These are phyloP conservation scores for Pseudoneurospora amorphoporcata DNA, from an alignment of 495 filamentous ascomycete species.

Conservation along the genomic window DNA sequence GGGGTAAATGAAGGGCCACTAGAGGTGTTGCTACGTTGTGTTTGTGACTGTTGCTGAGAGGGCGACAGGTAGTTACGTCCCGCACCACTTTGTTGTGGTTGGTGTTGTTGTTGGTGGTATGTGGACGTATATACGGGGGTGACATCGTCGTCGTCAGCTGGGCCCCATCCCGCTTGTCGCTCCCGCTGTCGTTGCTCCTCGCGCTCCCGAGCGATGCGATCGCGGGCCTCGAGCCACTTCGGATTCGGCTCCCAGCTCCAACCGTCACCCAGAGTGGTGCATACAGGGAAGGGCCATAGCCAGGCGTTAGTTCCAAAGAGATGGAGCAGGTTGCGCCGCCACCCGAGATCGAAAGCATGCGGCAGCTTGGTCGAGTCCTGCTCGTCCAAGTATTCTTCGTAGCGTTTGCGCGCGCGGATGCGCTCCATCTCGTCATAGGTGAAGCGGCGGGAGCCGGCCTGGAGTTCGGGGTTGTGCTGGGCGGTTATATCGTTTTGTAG, in stretches of 20 bases:
- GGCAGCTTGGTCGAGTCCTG: slow-evolving; percentile 76
- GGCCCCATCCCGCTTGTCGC: slow-evolving; percentile 44
- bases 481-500: slow-evolving; percentile 1
- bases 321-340: slow-evolving; percentile 64
- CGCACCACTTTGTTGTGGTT: slow-evolving; percentile 11
- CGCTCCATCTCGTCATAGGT: slow-evolving; percentile 64
- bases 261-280: slow-evolving; percentile 81
- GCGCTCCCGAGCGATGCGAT: slow-evolving; percentile 46
- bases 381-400: slow-evolving; percentile 82
- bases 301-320: slow-evolving; percentile 64
- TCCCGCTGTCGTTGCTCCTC: slow-evolving; percentile 51
- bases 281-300: slow-evolving; percentile 72
- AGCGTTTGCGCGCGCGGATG: slow-evolving; percentile 57
- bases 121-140: slow-evolving; percentile 12
- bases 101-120: background rate
- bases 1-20: background rate
- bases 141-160: slow-evolving; percentile 7
- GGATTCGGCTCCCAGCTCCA: slow-evolving; percentile 85
- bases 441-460: slow-evolving; percentile 39
- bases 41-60: background rate
- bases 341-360: slow-evolving; percentile 85
- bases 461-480: slow-evolving; percentile 35
- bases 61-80: slow-evolving; percentile 22
- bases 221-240: slow-evolving; percentile 58
- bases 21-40: background rate